Evolutionary conservation across 306 rosid genomes (phyloP).

Genomic region (Citrullus mucosospermus): DNA sequence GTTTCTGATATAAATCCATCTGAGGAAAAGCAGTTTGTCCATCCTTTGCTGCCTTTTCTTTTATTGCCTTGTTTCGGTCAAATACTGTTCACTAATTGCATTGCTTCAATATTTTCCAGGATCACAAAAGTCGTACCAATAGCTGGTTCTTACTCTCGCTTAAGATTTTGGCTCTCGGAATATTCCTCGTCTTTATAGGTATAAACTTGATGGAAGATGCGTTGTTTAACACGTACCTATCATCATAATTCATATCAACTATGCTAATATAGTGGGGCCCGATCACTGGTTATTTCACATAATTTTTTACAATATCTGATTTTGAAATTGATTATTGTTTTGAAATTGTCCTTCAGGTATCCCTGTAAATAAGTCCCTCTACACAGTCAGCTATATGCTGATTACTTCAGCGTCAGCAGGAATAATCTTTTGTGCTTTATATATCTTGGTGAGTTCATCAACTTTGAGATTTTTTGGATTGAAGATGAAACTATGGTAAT

Average conservation of each 20-base stretch:
- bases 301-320: not conserved
- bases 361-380: slow-evolving; percentile 68
- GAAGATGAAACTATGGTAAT: not conserved
- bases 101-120: slow-evolving; percentile 31
- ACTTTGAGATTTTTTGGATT: not conserved
- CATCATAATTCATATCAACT: not conserved
- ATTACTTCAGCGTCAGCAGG: slow-evolving; percentile 69
- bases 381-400: slow-evolving; percentile 78
- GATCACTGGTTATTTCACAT: not conserved
- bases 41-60: not conserved
- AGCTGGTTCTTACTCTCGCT: slow-evolving; percentile 49
- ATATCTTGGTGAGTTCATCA: slow-evolving; percentile 54
- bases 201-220: not conserved
- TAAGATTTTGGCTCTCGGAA: slow-evolving; percentile 40
- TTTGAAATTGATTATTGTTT: not conserved
- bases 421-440: slow-evolving; percentile 53
- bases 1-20: not conserved
- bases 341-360: slow-evolving; percentile 40
- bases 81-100: slow-evolving; percentile 7
- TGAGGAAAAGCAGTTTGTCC: not conserved
- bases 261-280: not conserved
- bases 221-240: not conserved
- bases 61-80: not conserved
- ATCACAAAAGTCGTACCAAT: slow-evolving; percentile 53
- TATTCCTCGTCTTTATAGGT: slow-evolving; percentile 40